phyloP scores from a whole-genome alignment of 257 asterid genomes.

The Schizonepeta tenuifolia region DNA sequence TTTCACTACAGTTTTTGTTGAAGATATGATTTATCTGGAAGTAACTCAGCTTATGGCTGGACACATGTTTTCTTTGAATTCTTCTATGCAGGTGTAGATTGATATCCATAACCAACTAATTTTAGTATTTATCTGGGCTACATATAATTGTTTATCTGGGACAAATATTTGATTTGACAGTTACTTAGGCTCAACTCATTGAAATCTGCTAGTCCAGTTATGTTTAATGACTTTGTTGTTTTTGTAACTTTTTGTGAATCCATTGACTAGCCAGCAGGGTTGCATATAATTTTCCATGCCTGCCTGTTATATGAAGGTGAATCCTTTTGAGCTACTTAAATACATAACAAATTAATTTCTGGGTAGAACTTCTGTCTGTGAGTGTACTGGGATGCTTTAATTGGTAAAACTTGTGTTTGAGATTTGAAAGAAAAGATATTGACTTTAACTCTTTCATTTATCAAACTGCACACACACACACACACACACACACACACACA shows the following conservation, averaged over 20 bases:
- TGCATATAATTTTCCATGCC: not conserved
- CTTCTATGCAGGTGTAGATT: not conserved
- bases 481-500: not conserved
- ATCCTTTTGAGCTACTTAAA: not conserved
- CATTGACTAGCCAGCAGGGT: not conserved
- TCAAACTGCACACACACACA: not conserved
- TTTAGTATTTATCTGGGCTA: conserved; percentile 19
- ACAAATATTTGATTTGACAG: not conserved
- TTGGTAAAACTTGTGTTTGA: not conserved
- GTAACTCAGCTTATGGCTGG: not conserved
- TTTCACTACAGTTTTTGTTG: not conserved
- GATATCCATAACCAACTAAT: not conserved
- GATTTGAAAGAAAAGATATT: not conserved
- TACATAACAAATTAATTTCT: conserved; percentile 2
- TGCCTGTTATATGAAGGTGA: not conserved
- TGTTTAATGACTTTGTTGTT: not conserved
- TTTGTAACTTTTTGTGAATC: not conserved
- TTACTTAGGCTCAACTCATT: not conserved
- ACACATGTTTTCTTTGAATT: conserved; percentile 1
- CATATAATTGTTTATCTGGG: not conserved
- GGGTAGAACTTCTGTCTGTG: not conserved
- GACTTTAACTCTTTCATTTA: not conserved
- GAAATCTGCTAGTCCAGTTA: not conserved
- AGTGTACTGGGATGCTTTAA: conserved; percentile 9
- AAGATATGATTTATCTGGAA: not conserved